Evolutionary conservation across 1,139 yeast species (phyloP).

Genomic region (Lodderomyces jiufengensis): DNA sequence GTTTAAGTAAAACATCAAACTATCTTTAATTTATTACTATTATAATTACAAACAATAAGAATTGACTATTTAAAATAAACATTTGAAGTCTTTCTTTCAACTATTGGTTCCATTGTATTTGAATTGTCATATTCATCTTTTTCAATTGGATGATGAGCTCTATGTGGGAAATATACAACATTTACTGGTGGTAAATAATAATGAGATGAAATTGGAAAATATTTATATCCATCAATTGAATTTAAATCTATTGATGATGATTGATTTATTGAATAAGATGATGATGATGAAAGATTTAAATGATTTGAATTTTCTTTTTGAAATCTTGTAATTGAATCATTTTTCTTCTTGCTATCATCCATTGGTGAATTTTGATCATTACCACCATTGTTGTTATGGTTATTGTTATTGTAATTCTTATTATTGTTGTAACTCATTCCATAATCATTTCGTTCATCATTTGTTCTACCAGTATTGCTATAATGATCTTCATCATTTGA

Average conservation of each 20-base stretch:
- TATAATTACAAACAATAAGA: too few species aligned
- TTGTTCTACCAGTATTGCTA: neutral
- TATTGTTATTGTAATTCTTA: neutral
- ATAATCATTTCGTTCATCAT: slow-evolving; percentile 1
- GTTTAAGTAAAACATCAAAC: too few species aligned
- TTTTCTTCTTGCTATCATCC: neutral
- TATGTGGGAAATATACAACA: slow-evolving; percentile 58
- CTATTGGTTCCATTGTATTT: slow-evolving; percentile 1
- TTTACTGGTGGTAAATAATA: slow-evolving; percentile 59
- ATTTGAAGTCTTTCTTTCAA: slow-evolving; percentile 26
- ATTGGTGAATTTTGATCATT: slow-evolving; percentile 9
- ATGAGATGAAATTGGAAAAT: slow-evolving; percentile 54
- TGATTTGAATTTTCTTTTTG: neutral
- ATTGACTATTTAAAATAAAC: slow-evolving; percentile 32
- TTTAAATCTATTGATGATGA: slow-evolving; percentile 15
- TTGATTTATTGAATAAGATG: slow-evolving; percentile 14
- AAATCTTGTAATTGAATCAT: neutral
- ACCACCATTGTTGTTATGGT: slow-evolving; percentile 4
- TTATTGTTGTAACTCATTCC: neutral
- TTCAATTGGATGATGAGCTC: slow-evolving; percentile 44
- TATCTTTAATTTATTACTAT: too few species aligned
- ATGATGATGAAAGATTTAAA: neutral
- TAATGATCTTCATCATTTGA: slow-evolving; percentile 5
- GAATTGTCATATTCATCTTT: slow-evolving; percentile 7
- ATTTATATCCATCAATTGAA: slow-evolving; percentile 37